These are phyloP conservation scores for Dissoconium aciculare DNA, from an alignment of 2,329 filamentous ascomycete genomes.

Conservation along the genomic window DNA sequence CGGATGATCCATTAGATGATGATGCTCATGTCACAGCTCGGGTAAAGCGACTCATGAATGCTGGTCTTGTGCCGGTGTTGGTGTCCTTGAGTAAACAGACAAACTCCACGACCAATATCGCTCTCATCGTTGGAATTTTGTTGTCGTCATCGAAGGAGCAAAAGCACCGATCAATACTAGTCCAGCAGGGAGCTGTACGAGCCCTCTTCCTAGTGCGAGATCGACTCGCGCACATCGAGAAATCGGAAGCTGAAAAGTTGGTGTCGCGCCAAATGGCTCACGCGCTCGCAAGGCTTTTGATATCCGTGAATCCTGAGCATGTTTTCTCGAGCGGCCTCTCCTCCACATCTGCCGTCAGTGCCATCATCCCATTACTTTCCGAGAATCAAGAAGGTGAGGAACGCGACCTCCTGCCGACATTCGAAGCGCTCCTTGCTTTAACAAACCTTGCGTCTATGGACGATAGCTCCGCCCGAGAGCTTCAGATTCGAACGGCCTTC, in stretches of 20 bases:
- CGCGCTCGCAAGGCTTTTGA: slow-evolving; percentile 45
- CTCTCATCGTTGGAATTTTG: slow-evolving; percentile 61
- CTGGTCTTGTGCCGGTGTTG: slow-evolving; percentile 61
- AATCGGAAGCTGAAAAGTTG: slow-evolving; percentile 17
- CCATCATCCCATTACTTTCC: slow-evolving; percentile 59
- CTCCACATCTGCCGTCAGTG: slow-evolving; percentile 64
- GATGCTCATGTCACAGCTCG: slow-evolving; percentile 60
- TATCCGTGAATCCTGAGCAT: slow-evolving; percentile 46
- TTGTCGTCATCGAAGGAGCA: slow-evolving; percentile 61
- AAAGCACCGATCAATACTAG: slow-evolving; percentile 60
- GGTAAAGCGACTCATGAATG: slow-evolving; percentile 65
- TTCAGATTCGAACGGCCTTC: slow-evolving; percentile 63
- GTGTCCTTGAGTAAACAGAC: slow-evolving; percentile 37
- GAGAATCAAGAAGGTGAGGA: slow-evolving; percentile 44
- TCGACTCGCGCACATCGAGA: slow-evolving; percentile 39
- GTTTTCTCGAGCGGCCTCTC: slow-evolving; percentile 68
- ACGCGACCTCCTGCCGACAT: slow-evolving; percentile 71
- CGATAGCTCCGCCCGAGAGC: slow-evolving; percentile 43
- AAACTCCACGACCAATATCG: slow-evolving; percentile 49
- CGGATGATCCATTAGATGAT: slow-evolving; percentile 55
- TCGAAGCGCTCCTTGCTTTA: slow-evolving; percentile 79
- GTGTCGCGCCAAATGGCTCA: slow-evolving; percentile 22
- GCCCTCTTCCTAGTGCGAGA: slow-evolving; percentile 60
- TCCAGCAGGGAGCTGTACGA: slow-evolving; percentile 86
- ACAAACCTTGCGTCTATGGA: slow-evolving; percentile 80